Percentiles rank a stretch among this genome's conserved stretches.
phyloP scores from a whole-genome alignment of 2,329 filamentous ascomycete species.

The Clarireedia monteithiana region DNA sequence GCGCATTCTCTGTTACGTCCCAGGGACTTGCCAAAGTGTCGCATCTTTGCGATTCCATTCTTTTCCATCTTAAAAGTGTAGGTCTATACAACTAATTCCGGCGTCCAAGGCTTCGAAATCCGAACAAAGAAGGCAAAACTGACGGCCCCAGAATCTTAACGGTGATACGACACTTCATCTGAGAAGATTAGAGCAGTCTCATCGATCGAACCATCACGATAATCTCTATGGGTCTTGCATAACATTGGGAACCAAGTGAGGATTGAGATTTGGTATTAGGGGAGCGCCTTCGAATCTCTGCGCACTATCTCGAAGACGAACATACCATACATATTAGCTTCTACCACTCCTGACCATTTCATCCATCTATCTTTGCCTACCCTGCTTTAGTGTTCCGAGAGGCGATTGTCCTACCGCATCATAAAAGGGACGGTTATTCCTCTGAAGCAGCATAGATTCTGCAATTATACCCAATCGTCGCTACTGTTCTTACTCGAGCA shows the following conservation, averaged over 20 bases:
- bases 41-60: constrained; percentile 26
- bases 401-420: background rate
- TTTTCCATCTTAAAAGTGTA: constrained; percentile 22
- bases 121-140: constrained; percentile 6
- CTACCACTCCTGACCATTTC: background rate
- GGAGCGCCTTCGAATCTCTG: background rate
- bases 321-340: background rate
- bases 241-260: background rate
- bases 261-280: background rate
- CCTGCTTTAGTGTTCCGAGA: background rate
- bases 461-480: background rate
- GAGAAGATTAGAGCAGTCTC: background rate
- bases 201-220: background rate
- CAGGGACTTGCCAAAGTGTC: constrained; percentile 28
- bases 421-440: background rate
- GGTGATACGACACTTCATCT: background rate
- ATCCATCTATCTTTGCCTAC: background rate
- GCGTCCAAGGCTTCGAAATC: background rate
- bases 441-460: background rate
- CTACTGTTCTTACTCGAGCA: background rate
- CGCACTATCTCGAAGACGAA: background rate
- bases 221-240: constrained; percentile 3
- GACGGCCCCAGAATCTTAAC: constrained; percentile 1
- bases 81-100: constrained; percentile 11
- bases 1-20: constrained; percentile 25